Evolutionary conservation across 257 asterid species (phyloP).

Genomic region (Gardenia jasminoides): DNA sequence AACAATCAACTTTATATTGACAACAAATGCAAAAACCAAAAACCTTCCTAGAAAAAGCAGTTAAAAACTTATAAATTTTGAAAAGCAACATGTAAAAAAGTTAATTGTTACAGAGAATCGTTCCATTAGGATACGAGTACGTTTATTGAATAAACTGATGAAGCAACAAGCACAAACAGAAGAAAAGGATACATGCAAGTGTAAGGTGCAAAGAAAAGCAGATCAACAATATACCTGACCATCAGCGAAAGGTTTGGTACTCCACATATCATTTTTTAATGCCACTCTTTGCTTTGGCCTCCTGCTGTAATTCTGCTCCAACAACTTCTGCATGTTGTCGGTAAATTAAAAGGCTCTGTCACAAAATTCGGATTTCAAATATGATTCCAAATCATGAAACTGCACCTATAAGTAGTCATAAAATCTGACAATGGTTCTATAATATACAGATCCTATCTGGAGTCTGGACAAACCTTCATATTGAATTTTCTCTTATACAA

Average conservation of each 20-base stretch:
- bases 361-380: conserved; percentile 1
- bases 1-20: background rate
- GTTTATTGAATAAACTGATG: background rate
- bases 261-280: conserved; percentile 89
- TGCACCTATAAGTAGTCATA: background rate
- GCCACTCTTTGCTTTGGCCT: conserved; percentile 78
- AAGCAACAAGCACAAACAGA: conserved; percentile 4
- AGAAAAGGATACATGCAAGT: background rate
- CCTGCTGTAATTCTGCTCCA: conserved; percentile 69
- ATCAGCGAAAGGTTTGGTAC: conserved; percentile 76
- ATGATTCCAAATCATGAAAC: conserved; percentile 6
- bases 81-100: background rate
- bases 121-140: background rate
- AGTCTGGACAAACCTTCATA: background rate
- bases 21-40: background rate
- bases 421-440: background rate
- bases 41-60: background rate
- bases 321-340: conserved; percentile 72
- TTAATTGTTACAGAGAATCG: background rate
- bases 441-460: background rate
- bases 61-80: background rate
- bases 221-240: conserved; percentile 65
- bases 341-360: conserved; percentile 20
- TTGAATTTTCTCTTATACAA: background rate
- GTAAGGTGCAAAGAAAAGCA: conserved; percentile 2